Percentiles rank a stretch among this genome's conserved stretches.
Evolutionary conservation across 331 rosid genomes (phyloP).

Genomic region (Malus hybrid): DNA sequence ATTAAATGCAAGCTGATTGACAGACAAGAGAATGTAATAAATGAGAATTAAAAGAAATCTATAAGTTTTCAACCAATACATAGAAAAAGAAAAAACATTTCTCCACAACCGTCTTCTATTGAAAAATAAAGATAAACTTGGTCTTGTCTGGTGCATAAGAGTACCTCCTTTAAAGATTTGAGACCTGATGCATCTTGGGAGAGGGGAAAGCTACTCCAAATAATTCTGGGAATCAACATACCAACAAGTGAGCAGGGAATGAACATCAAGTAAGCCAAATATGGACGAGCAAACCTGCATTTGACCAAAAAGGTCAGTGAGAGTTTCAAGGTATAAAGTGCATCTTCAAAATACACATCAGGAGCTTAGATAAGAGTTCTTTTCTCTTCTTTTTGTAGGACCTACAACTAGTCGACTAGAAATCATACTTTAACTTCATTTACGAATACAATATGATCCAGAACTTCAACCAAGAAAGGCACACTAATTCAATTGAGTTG

Average conservation of each 20-base stretch:
- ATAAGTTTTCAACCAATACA: background rate
- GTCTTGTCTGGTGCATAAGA: background rate
- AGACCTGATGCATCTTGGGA: conserved; percentile 51
- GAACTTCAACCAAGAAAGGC: conserved; percentile 7
- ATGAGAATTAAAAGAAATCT: background rate
- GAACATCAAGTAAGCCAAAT: conserved; percentile 93
- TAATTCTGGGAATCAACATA: conserved; percentile 64
- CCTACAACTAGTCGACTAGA: background rate
- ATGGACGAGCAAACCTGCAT: conserved; percentile 88
- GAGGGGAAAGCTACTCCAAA: conserved; percentile 61
- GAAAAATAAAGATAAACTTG: background rate
- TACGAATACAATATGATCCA: background rate
- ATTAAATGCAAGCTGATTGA: background rate
- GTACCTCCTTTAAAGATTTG: conserved; percentile 66
- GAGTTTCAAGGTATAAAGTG: conserved; percentile 4
- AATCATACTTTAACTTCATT: background rate
- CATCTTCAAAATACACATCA: conserved; percentile 3
- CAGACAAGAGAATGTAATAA: background rate
- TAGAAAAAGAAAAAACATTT: background rate
- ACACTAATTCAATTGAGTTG: background rate
- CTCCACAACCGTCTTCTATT: background rate
- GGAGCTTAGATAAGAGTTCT: background rate
- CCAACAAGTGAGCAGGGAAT: conserved; percentile 77
- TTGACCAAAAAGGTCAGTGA: conserved; percentile 22
- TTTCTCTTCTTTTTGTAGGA: background rate